Evolutionary conservation across 768 basidiomycete genomes (phyloP).

Genomic region (Boletellus ananiceps): DNA sequence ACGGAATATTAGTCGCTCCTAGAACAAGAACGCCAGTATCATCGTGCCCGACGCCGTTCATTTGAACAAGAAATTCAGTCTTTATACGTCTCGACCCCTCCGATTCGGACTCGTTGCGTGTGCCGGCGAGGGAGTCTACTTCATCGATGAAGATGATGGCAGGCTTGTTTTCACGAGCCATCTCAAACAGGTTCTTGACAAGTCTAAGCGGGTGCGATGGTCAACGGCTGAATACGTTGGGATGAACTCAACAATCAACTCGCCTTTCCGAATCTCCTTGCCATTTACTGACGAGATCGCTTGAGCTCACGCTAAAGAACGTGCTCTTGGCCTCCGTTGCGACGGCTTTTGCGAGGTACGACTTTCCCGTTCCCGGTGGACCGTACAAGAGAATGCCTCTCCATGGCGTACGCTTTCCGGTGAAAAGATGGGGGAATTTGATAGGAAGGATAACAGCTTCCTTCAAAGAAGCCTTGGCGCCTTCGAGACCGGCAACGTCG

Average conservation of each 20-base stretch:
- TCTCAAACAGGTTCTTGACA: constrained; percentile 93
- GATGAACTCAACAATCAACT: constrained; percentile 30
- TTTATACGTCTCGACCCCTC: constrained; percentile 97
- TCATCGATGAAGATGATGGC: constrained; percentile 99
- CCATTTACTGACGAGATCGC: constrained; percentile 98
- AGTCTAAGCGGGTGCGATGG: constrained; percentile 45
- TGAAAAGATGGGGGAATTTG: constrained; percentile 98
- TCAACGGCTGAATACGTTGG: not conserved
- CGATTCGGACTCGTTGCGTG: constrained; percentile 93
- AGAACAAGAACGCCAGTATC: constrained; percentile 94
- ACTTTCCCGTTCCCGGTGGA: constrained; percentile 97
- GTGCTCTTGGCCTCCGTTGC: constrained; percentile 99
- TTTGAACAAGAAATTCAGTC: constrained; percentile 96
- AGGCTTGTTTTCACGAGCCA: constrained; percentile 94
- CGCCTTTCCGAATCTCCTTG: constrained; percentile 97
- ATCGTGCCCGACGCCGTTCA: constrained; percentile 98
- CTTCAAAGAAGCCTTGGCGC: constrained; percentile 92
- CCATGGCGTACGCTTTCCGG: constrained; percentile 98
- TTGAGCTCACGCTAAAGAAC: constrained; percentile 94
- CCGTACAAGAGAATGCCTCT: constrained; percentile 93
- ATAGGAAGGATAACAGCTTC: constrained; percentile 99
- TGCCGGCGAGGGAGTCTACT: constrained; percentile 93
- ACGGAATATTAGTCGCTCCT: constrained; percentile 97
- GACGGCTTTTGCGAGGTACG: constrained; percentile 95
- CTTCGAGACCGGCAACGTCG: constrained; percentile 94